Conservation (phyloP, 345 rosid species). For the Bruguiera gymnorhiza region DNA sequence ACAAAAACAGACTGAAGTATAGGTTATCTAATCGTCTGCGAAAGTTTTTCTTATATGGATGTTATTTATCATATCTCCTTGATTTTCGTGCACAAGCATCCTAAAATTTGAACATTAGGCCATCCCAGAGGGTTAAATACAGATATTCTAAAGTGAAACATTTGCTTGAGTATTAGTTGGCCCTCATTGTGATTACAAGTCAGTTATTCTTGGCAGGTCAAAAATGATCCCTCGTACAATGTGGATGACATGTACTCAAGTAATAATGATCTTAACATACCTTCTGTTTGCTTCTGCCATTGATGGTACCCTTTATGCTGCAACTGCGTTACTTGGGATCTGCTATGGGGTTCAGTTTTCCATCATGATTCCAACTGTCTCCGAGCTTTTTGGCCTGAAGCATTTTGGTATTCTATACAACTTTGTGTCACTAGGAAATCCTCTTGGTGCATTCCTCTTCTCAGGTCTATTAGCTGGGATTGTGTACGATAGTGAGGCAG, state of each 20-base stretch:
- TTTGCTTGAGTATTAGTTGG: not conserved
- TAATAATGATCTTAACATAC: slow-evolving; percentile 48
- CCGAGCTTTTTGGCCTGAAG: slow-evolving; percentile 66
- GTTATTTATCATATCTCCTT: not conserved
- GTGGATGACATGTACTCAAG: slow-evolving; percentile 56
- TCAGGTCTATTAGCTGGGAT: slow-evolving; percentile 61
- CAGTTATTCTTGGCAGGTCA: slow-evolving; percentile 35
- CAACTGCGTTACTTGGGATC: slow-evolving; percentile 56
- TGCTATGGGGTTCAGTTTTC: slow-evolving; percentile 65
- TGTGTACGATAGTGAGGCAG: slow-evolving; percentile 53
- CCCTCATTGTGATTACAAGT: not conserved
- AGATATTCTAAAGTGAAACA: not conserved
- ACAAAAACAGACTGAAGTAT: not conserved
- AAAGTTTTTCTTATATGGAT: not conserved
- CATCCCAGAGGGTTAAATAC: not conserved
- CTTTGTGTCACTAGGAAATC: slow-evolving; percentile 57
- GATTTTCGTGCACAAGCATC: not conserved
- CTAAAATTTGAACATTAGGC: slow-evolving; percentile 1
- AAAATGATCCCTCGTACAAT: slow-evolving; percentile 51
- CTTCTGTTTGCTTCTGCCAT: slow-evolving; percentile 57
- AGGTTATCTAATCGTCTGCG: not conserved
- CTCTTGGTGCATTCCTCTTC: slow-evolving; percentile 62
- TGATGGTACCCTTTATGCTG: slow-evolving; percentile 45
- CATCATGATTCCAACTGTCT: slow-evolving; percentile 60
- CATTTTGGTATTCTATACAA: slow-evolving; percentile 54